Percentiles rank a stretch among this genome's conserved stretches.
phyloP scores from a whole-genome alignment of 225 moss, liverwort and hornwort species.

The Marchantia polymorpha region DNA sequence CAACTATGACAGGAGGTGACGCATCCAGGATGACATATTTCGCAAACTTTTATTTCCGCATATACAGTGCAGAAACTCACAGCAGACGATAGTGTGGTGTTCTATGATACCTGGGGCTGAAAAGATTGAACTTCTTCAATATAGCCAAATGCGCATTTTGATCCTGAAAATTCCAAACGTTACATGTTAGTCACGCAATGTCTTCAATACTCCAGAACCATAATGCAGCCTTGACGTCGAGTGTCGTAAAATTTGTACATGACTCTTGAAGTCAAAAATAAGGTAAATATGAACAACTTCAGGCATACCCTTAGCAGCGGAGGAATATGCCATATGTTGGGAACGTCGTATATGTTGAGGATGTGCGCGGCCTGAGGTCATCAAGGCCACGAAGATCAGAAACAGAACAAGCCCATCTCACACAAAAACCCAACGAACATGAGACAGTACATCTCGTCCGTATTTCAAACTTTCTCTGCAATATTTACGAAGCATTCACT shows the following conservation, averaged over 20 bases:
- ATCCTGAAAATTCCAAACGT: slow-evolving; percentile 22
- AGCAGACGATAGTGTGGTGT: no score
- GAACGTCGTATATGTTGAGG: slow-evolving; percentile 76
- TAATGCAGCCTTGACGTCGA: no score
- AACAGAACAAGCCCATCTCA: neutral
- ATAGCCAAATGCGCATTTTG: slow-evolving; percentile 45
- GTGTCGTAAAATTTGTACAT: neutral
- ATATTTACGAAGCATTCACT: neutral
- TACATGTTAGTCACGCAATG: no score
- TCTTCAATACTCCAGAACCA: no score
- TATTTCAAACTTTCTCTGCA: no score
- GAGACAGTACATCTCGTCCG: no score
- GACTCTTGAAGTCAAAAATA: neutral
- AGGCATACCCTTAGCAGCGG: slow-evolving; percentile 61
- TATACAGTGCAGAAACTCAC: no score
- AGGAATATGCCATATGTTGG: slow-evolving; percentile 96
- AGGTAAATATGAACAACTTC: neutral
- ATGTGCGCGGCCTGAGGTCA: slow-evolving; percentile 61
- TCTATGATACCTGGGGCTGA: slow-evolving; percentile 16
- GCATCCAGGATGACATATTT: neutral
- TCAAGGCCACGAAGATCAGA: neutral
- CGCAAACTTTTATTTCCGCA: neutral
- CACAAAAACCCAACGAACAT: neutral
- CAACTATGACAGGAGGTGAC: neutral
- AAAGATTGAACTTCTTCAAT: slow-evolving; percentile 37